These are phyloP conservation scores for Echeveria elegans DNA, from an alignment of 164 flowering plant species.

Conservation along the genomic window DNA sequence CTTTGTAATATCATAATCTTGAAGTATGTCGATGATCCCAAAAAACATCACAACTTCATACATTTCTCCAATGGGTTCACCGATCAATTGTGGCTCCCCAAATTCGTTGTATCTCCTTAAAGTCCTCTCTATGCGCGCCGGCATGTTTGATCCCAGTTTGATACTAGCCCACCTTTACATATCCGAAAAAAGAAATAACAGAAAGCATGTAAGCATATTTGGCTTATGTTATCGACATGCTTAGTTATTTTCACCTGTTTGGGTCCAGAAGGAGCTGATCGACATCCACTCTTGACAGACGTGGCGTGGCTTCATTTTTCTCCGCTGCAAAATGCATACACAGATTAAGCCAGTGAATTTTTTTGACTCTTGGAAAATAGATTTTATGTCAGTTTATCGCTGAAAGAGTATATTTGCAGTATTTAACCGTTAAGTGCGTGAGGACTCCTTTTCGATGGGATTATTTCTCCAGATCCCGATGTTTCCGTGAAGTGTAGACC, in stretches of 20 bases:
- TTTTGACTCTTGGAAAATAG: background rate
- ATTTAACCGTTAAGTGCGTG: conserved; percentile 18
- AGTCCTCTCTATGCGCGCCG: conserved; percentile 57
- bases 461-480: conserved; percentile 24
- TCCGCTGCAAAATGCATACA: conserved; percentile 15
- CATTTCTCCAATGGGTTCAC: conserved; percentile 66
- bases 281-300: conserved; percentile 24
- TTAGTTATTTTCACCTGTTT: conserved; percentile 12
- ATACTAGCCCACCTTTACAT: conserved; percentile 56
- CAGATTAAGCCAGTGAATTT: background rate
- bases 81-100: conserved; percentile 39
- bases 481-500: conserved; percentile 66
- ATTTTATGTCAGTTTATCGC: too few species aligned
- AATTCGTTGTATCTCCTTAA: conserved; percentile 28
- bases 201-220: background rate
- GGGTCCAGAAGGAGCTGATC: conserved; percentile 36
- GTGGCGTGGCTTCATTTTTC: conserved; percentile 16
- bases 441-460: conserved; percentile 30
- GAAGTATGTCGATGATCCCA: conserved; percentile 83
- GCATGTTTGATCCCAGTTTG: conserved; percentile 62
- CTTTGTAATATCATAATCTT: conserved; percentile 82
- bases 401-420: background rate
- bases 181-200: background rate
- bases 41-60: conserved; percentile 66
- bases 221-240: too few species aligned